A percentile compares a stretch with the other conserved stretches of the same genome.
These are phyloP conservation scores for Darksidea phi DNA, from an alignment of 495 filamentous ascomycete genomes.

Conservation along the genomic window DNA sequence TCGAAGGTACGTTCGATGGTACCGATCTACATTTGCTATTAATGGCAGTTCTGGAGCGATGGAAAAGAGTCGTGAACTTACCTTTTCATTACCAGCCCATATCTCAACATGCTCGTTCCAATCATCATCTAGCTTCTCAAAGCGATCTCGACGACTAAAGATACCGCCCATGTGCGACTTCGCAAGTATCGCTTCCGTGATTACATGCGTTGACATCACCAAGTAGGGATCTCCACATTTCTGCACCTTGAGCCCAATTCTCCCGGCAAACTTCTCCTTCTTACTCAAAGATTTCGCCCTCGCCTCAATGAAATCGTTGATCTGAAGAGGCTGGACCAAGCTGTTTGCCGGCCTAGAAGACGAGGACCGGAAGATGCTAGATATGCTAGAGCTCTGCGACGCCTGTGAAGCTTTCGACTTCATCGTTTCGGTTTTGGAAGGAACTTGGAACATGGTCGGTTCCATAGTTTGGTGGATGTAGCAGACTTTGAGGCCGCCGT, in stretches of 20 bases:
- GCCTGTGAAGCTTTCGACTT: conserved; percentile 3
- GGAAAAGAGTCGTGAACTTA: neutral
- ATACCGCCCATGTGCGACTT: neutral
- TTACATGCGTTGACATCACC: conserved; percentile 23
- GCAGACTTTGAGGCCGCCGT: conserved; percentile 17
- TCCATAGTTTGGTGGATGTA: conserved; percentile 20
- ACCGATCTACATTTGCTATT: conserved; percentile 1
- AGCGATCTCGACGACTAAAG: conserved; percentile 1
- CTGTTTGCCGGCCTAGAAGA: too few species aligned
- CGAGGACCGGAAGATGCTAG: conserved; percentile 1
- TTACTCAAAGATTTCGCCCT: neutral
- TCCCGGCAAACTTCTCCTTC: conserved; percentile 9
- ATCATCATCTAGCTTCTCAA: conserved; percentile 7
- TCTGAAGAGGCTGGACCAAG: neutral
- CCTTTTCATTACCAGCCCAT: conserved; percentile 19
- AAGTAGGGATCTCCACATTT: conserved; percentile 10
- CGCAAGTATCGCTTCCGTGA: conserved; percentile 19
- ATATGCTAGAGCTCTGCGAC: neutral
- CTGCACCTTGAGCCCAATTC: conserved; percentile 12
- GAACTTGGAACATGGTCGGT: conserved; percentile 11
- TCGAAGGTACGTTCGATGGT: conserved; percentile 19
- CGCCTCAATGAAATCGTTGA: conserved; percentile 25
- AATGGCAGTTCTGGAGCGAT: neutral
- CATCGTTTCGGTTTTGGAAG: conserved; percentile 5
- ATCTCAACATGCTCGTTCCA: conserved; percentile 28